Percentiles rank a stretch among this genome's conserved stretches.
These are phyloP conservation scores for Chaetomium fimeti DNA, from an alignment of 495 filamentous ascomycete genomes.

Conservation along the genomic window DNA sequence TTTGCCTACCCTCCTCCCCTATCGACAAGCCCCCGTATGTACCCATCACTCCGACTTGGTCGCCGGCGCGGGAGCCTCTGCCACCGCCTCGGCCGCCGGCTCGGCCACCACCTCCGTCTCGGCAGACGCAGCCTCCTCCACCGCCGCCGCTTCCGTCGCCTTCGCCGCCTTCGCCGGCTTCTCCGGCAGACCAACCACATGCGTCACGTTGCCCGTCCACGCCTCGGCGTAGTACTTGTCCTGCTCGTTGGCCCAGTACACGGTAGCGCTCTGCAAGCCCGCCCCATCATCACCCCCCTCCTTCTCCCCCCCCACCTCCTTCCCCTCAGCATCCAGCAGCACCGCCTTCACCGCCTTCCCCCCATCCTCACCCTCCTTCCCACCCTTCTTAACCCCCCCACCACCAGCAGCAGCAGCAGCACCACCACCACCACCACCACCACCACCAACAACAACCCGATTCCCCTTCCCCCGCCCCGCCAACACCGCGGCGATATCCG, in stretches of 20 bases:
- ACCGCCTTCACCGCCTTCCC: constrained; percentile 28
- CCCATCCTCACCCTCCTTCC: too few relatives aligned
- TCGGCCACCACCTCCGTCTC: background rate
- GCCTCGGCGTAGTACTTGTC: constrained; percentile 63
- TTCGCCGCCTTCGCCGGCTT: constrained; percentile 40
- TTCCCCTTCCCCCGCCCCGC: constrained; percentile 49
- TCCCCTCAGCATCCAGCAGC: constrained; percentile 17
- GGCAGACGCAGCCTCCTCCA: constrained; percentile 20
- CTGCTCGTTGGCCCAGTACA: constrained; percentile 68
- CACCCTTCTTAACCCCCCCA: constrained; percentile 24
- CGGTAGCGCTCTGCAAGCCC: constrained; percentile 40
- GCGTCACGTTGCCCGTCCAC: constrained; percentile 70
- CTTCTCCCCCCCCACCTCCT: constrained; percentile 29
- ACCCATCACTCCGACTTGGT: background rate
- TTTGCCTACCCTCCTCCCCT: background rate
- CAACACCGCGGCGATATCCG: constrained; percentile 81
- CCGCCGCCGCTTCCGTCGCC: constrained; percentile 1
- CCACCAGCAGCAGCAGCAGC: background rate
- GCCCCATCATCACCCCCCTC: constrained; percentile 17
- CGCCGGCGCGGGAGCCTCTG: background rate
- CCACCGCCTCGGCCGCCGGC: too few relatives aligned
- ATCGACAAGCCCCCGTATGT: too few relatives aligned
- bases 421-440: constrained; percentile 16
- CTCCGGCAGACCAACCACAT: constrained; percentile 44
- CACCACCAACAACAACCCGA: constrained; percentile 36